Evolutionary conservation across 108 stramenopile species (phyloP), one percentile per base, ranked within the genome.

Genomic region (Cyclotella cryptica): DNA sequence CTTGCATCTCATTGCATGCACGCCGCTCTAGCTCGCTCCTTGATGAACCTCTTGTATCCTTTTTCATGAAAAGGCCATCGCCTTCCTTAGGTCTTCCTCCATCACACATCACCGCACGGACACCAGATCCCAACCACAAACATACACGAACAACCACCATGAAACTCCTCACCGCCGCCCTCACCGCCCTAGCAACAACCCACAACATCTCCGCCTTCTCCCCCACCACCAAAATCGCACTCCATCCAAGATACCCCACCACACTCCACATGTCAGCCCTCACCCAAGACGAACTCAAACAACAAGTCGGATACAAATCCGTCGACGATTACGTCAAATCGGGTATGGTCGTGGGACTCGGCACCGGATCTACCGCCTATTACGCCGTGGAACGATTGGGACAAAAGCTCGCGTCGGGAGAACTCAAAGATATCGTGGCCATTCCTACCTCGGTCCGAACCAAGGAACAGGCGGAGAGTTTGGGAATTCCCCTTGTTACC

Each of bases 271-370:
- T 75, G 74, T 52, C 74, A n/a, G n/a, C 47, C 47, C 30, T 71
- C 26, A 90, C 89, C 18, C 95, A 96, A 84, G 93, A 95, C 52
- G 96, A 96, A 81, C 88, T 96, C 39, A 96, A 96, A 76, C 92
- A 96, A 77, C 79, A 78, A 79, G 93, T 93, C 28, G 96, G 96
- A 11, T 96, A 96, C 90, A 93, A 96, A 68, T 86, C 93, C 53
- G 92, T 96, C 62, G 96, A 96, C 66, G 96, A 96, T 78, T 94
- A 96, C 80, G 93, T 96, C 76, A 87, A 86, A 55, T 85, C 82
- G 66, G 99, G 98, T 22, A 98, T 98, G 99, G 96, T 97, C 21
- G 97, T 99, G 66, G 99, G 99, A n/a, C 88, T 99, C 44, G 99
- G 99, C 75, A 98, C 98, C 51, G 99, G 99, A 42, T 98, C 97